Base-by-base conservation (phyloP, 805 yeast genomes). In the Myxozyma kluyveri region DNA sequence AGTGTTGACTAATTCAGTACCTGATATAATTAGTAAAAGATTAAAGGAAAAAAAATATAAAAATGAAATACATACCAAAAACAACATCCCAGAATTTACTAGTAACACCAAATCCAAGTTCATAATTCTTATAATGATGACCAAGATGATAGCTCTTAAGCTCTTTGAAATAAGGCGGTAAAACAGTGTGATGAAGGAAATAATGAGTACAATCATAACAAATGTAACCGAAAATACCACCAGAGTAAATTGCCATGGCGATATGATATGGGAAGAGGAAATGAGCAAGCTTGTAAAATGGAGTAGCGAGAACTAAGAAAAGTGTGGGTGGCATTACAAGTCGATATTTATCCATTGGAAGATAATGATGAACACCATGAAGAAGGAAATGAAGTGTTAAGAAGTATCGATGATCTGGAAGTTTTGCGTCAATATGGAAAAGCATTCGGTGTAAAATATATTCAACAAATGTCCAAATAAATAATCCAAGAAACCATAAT, bases 91-190 rank as follows among this genome's bases (percentile, higher is more conserved):
- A 93, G 71, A 88, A 88, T 72, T 80, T 82, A 56, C 89, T 79
- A 27, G 98, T 88, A 57, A 93, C 98, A 61, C 99, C 99, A 63
- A 90, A 93, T 1, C 98, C 99, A 62, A 90, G 73, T 71, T 95
- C 96, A 70, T 88, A 93, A 72, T 93, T 91, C 75, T 91, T 90
- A 76, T 93, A 93, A 68, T 93, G 99, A 71, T 93, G 99, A 69
- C 91, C 98, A 71, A 93, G 78, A 69, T 93, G 99, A 67, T 88
- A 84, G 45, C 86, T 87, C 71, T 93, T 93, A 65, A 88, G 74
- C 27, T 79, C 82, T 67, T 87, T 89, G 71, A 88, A 73, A 66
- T 75, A 85, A 37, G 72, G 64, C 22, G 99, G 99, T 64, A 93
- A 75, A 65, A 77, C 24, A 4, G 87, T 80, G 71, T 93, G 99